These are phyloP conservation scores for Alnus glutinosa DNA, from an alignment of 306 rosid genomes.

Conservation along the genomic window DNA sequence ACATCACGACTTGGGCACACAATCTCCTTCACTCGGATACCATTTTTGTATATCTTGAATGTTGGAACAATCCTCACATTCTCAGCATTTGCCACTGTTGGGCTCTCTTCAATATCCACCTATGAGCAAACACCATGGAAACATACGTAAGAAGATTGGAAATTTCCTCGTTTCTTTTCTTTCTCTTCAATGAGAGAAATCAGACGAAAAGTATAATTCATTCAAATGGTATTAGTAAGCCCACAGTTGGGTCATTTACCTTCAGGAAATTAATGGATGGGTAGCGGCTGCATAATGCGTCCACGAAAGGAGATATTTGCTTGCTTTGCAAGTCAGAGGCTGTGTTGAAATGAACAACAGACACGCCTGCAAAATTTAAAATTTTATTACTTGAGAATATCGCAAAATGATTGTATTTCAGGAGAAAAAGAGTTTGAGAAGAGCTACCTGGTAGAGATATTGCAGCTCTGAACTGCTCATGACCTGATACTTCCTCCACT, in stretches of 20 bases:
- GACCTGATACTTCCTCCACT: slow-evolving; percentile 77
- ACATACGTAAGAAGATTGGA: slow-evolving; percentile 8
- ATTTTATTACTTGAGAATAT: neutral
- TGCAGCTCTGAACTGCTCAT: slow-evolving; percentile 82
- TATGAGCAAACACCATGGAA: slow-evolving; percentile 34
- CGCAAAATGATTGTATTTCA: neutral
- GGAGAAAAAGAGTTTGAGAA: neutral
- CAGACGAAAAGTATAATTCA: neutral
- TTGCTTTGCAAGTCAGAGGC: slow-evolving; percentile 66
- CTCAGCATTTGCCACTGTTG: slow-evolving; percentile 67
- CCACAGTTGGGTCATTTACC: slow-evolving; percentile 39
- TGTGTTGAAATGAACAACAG: slow-evolving; percentile 80
- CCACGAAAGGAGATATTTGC: slow-evolving; percentile 75
- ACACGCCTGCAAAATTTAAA: slow-evolving; percentile 55
- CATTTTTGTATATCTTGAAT: slow-evolving; percentile 95
- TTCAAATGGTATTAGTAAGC: neutral
- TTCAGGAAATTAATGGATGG: slow-evolving; percentile 88
- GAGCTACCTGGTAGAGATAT: slow-evolving; percentile 69
- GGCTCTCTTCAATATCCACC: slow-evolving; percentile 74
- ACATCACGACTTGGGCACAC: slow-evolving; percentile 81
- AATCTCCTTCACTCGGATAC: slow-evolving; percentile 77
- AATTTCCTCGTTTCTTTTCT: neutral
- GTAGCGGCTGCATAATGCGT: slow-evolving; percentile 71
- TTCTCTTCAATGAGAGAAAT: neutral
- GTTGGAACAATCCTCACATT: slow-evolving; percentile 83